phyloP scores from a whole-genome alignment of 1,284 basidiomycete genomes.

The Trametes sp. region DNA sequence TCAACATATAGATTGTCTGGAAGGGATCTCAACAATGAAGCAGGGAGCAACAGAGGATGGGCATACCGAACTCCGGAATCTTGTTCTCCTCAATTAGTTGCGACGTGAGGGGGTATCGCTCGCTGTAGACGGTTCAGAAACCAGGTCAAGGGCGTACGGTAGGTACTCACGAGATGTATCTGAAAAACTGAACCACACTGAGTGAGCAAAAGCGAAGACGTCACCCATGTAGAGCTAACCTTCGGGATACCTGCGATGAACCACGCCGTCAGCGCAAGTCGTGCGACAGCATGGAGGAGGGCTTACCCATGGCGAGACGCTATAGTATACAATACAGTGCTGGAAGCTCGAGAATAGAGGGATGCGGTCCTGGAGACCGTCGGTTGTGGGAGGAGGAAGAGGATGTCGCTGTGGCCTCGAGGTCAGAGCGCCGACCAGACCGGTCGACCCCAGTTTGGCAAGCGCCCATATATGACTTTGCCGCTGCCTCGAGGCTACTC shows the following conservation, averaged over 20 bases:
- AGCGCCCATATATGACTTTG: conserved; percentile 5
- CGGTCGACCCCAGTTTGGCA: conserved; percentile 4
- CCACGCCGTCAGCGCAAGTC: not conserved
- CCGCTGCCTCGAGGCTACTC: conserved; percentile 6
- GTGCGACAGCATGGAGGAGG: too few relatives aligned
- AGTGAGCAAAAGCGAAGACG: conserved; percentile 8
- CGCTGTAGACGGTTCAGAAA: conserved; percentile 56
- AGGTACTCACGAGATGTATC: conserved; percentile 78
- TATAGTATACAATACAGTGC: conserved; percentile 24
- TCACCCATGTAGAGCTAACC: conserved; percentile 25
- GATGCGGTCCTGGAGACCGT: conserved; percentile 11
- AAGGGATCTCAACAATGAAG: conserved; percentile 20
- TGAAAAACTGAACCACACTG: conserved; percentile 67
- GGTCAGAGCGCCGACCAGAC: conserved; percentile 8
- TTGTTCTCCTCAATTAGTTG: conserved; percentile 97
- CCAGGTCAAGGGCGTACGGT: not conserved
- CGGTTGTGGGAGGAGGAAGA: conserved; percentile 10
- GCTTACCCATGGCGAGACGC: conserved; percentile 27
- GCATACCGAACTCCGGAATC: conserved; percentile 90
- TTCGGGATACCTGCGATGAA: conserved; percentile 34
- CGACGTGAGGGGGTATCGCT: conserved; percentile 98
- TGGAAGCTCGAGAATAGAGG: conserved; percentile 1
- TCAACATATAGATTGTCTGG: conserved; percentile 89
- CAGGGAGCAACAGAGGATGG: not conserved
- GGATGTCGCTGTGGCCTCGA: conserved; percentile 23